A percentile compares a stretch with the other conserved stretches of the same genome.
Evolutionary conservation across 345 rosid species (phyloP).

Genomic region (Gossypium ekmanianum): DNA sequence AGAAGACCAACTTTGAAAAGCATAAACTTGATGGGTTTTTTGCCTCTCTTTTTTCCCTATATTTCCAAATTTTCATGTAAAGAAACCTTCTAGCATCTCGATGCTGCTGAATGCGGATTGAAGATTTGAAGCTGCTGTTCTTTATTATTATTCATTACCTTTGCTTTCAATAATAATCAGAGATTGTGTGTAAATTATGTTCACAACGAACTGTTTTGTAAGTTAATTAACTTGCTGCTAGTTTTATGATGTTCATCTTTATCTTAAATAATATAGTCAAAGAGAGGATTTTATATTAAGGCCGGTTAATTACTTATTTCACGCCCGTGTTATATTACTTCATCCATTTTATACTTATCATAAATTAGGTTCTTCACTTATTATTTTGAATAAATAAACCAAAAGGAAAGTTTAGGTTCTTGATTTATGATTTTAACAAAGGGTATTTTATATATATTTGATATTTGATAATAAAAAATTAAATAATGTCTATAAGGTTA

Average conservation of each 20-base stretch:
- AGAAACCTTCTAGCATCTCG: conserved; percentile 15
- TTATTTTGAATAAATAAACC: too few relatives aligned
- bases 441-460: too few relatives aligned
- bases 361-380: too few relatives aligned
- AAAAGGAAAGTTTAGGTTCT: too few relatives aligned
- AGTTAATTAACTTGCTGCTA: neutral
- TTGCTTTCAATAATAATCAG: neutral
- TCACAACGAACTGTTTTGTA: neutral
- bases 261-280: neutral
- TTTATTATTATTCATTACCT: neutral
- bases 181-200: neutral
- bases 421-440: too few relatives aligned
- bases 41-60: neutral
- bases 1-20: conserved; percentile 25
- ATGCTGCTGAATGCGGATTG: neutral
- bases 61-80: neutral
- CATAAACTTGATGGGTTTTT: neutral
- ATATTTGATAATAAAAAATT: too few relatives aligned
- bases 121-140: neutral
- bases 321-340: too few relatives aligned
- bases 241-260: too few relatives aligned
- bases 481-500: too few relatives aligned
- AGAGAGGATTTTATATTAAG: neutral
- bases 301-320: too few relatives aligned
- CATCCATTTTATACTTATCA: too few relatives aligned